Percentiles rank a stretch among this genome's conserved stretches.
Conservation (phyloP, 2,329 filamentous ascomycete genomes). For the Calonectria multiphialidica region DNA sequence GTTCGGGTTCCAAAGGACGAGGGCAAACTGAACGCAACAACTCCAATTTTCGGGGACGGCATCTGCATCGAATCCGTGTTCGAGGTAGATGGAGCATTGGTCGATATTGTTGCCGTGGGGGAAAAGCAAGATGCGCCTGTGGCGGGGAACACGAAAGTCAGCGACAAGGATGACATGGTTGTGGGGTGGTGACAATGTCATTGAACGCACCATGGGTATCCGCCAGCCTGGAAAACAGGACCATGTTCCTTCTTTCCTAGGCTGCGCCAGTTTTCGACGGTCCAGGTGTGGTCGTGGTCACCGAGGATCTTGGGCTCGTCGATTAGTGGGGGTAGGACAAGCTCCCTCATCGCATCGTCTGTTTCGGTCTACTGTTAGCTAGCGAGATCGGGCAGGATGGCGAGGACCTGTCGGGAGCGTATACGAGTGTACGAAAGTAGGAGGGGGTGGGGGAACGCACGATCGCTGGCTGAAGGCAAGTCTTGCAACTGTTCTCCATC, state of each 20-base stretch:
- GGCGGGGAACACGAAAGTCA: slow-evolving; percentile 33
- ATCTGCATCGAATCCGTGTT: slow-evolving; percentile 86
- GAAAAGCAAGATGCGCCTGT: slow-evolving; percentile 93
- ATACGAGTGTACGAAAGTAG: slow-evolving; percentile 8
- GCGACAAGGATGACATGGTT: slow-evolving; percentile 9
- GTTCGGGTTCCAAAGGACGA: slow-evolving; percentile 94
- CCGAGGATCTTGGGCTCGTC: slow-evolving; percentile 85
- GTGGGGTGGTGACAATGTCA: slow-evolving; percentile 2
- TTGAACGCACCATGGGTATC: slow-evolving; percentile 81
- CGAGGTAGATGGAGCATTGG: slow-evolving; percentile 93
- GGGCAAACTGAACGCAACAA: slow-evolving; percentile 93
- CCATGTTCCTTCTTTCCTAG: slow-evolving; percentile 87
- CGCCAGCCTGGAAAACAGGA: slow-evolving; percentile 87
- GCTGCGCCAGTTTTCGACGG: slow-evolving; percentile 84
- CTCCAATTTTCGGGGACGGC: slow-evolving; percentile 93
- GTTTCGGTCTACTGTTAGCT: slow-evolving; percentile 36
- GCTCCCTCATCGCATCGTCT: slow-evolving; percentile 89
- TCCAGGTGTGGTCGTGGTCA: slow-evolving; percentile 86
- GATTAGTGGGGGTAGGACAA: slow-evolving; percentile 77
- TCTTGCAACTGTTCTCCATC: slow-evolving; percentile 62
- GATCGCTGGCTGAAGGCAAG: slow-evolving; percentile 63
- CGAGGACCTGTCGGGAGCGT: neutral
- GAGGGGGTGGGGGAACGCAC: slow-evolving; percentile 53
- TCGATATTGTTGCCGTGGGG: slow-evolving; percentile 96
- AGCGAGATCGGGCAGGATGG: neutral